Evolutionary conservation across 2,329 filamentous ascomycete species (phyloP), one percentile per base, ranked within the genome.

Genomic region (Coniochaeta prunicola): DNA sequence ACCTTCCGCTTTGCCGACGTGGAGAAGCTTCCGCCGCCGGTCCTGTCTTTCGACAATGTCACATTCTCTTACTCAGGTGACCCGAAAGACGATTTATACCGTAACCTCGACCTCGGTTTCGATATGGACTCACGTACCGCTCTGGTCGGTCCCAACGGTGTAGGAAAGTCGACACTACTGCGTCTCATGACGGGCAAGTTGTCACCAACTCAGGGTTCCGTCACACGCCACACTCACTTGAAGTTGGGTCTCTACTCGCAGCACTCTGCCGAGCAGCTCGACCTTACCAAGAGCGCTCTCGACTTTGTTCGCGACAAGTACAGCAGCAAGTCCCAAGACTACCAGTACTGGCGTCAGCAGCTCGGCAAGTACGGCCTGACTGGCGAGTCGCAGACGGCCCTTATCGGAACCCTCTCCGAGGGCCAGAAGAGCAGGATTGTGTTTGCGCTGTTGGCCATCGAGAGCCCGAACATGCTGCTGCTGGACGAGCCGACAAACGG

Each of bases 401-500:
- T 97, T 72, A 99, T 99, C 88, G 96, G 94, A 63, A 99, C 94
- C 17, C 81, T 99, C 66, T 97, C 94, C 63, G 94, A 99, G 73
- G 94, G 94, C 58, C 94, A 99, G 79, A 96, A 96, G 85, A 92
- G 88, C 71, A 90, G 96, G 84, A 97, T 99, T 71, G 94, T 99
- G 45, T 99, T 99, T 73, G 94, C 94, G 42, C 82, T 99, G 67
- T 80, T 99, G 64, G 94, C 94, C 65, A 97, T 99, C 65, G 94
- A 99, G 68, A 80, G 87, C 30, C 94, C 94, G 67, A 99, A 99
- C 83, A 99, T 99, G 94, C 78, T 99, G 68, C 77, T 99, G 67
- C 86, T 99, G 59, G 94, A 99, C 80, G 94, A 99, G 80, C 96
- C 94, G 75, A 99, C 94, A 73, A 99, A 99, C 87, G 94, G 94